These are phyloP conservation scores for Nitzschia sp. DNA, from an alignment of 108 stramenopile species.

Conservation along the genomic window DNA sequence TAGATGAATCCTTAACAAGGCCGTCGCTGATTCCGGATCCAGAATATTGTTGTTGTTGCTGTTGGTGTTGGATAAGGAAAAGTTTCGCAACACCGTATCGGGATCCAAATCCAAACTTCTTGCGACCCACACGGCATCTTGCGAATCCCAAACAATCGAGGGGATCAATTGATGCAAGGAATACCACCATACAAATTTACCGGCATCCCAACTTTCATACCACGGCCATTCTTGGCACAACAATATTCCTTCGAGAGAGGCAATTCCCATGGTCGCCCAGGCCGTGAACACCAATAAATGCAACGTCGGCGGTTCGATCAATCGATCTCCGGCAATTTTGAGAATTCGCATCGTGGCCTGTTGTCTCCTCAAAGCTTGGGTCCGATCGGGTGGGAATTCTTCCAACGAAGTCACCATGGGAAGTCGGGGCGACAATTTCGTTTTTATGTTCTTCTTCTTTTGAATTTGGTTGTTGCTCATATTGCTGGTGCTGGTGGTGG, in stretches of 20 bases:
- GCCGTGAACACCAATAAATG: conserved; percentile 4
- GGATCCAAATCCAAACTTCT: conserved; percentile 17
- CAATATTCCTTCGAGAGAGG: neutral
- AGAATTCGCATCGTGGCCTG: conserved; percentile 3
- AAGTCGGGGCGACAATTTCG: conserved; percentile 1
- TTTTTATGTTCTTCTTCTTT: neutral
- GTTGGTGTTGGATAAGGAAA: neutral
- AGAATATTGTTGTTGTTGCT: too few relatives aligned
- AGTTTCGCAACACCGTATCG: conserved; percentile 6
- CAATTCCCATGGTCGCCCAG: conserved; percentile 1
- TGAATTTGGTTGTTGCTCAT: neutral
- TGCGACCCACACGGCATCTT: conserved; percentile 15
- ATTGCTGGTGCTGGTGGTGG: neutral
- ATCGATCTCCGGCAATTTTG: conserved; percentile 1
- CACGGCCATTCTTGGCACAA: conserved; percentile 11
- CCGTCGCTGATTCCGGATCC: conserved; percentile 4
- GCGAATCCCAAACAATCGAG: conserved; percentile 23
- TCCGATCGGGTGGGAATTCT: conserved; percentile 2
- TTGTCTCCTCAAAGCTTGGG: neutral
- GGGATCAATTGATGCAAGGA: conserved; percentile 18
- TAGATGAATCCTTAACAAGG: neutral
- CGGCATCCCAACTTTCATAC: neutral
- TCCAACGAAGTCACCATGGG: neutral
- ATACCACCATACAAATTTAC: conserved; percentile 21
- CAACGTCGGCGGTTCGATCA: conserved; percentile 13